Evolutionary conservation across 2,329 filamentous ascomycete genomes (phyloP).

Genomic region (Pseudogymnoascus sp.): DNA sequence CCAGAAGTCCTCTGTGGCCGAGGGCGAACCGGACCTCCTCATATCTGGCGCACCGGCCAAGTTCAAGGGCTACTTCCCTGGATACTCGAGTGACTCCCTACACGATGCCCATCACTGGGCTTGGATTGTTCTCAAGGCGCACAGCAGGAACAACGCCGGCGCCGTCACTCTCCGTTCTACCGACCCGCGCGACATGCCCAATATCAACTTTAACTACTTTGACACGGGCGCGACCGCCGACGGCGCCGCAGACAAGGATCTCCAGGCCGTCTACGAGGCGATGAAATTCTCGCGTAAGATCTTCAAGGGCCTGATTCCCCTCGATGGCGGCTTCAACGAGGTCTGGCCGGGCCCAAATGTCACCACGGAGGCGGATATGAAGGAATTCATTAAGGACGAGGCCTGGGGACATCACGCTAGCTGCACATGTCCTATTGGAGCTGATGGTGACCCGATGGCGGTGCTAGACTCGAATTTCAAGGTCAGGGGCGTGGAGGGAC

Average conservation of each 20-base stretch:
- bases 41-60: slow-evolving; percentile 26
- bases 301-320: slow-evolving; percentile 36
- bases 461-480: slow-evolving; percentile 51
- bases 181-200: slow-evolving; percentile 56
- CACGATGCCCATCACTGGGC: slow-evolving; percentile 34
- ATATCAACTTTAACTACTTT: slow-evolving; percentile 57
- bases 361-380: slow-evolving; percentile 37
- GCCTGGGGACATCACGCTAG: slow-evolving; percentile 54
- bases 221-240: slow-evolving; percentile 32
- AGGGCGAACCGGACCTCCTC: slow-evolving; percentile 34
- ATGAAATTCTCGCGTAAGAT: slow-evolving; percentile 21
- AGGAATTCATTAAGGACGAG: slow-evolving; percentile 42
- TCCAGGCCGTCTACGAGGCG: slow-evolving; percentile 15
- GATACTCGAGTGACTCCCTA: slow-evolving; percentile 32
- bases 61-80: slow-evolving; percentile 37
- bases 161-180: slow-evolving; percentile 53
- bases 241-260: slow-evolving; percentile 13
- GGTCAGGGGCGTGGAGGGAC: slow-evolving; percentile 47
- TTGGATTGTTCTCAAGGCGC: slow-evolving; percentile 48
- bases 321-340: slow-evolving; percentile 38
- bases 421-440: slow-evolving; percentile 49
- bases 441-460: slow-evolving; percentile 45
- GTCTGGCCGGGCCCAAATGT: slow-evolving; percentile 37
- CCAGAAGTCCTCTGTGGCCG: slow-evolving; percentile 29
- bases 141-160: slow-evolving; percentile 55